Base-by-base conservation (phyloP, 1,284 basidiomycete species). In the Schizophyllum commune region DNA sequence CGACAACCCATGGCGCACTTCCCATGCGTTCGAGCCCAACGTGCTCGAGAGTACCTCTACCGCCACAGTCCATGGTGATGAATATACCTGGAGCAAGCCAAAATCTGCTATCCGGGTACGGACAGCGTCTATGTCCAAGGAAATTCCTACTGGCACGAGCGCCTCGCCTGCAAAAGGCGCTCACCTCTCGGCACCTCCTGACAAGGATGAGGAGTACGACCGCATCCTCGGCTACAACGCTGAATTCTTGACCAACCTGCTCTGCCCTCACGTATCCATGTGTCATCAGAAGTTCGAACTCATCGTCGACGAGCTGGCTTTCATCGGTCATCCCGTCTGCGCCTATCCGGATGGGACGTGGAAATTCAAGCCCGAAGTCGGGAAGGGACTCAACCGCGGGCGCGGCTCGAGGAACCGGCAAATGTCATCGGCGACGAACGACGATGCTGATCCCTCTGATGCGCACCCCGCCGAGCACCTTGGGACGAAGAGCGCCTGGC, bases 211-310 rank as follows among this genome's bases (percentile, higher is more conserved):
- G 52, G 83, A 85, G 60, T 91, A 89, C 68, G 85, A 88, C 62
- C 78, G 78, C 56, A 77, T 92, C 19, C 82, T 98, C 39, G 91
- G 90, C 4, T 97, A 93, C 73, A 84, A 88, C 7, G 77, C 89
- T 13, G 87, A 90, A 63, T 91, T 94, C 68, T 80, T 98, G 33
- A 91, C 92, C 22, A 84, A 83, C 59, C 79, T 97, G 63, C 80
- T 98, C 6, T 91, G 89, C 63, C 94, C 95, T 0, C 84, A 88
- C 55, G 76, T 78, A 32, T 81, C 88, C 17, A 84, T 95, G 71
- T 97, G 94, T 70, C 94, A 98, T 73, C 92, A 94, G 71, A 94
- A 94, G 70, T 98, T 98, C 70, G 95, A 97, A 72, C 83, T 99
- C 32, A 75, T 91, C 55, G 88, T 98, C 20, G 95, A 98, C 69